Percentiles rank a stretch among this genome's conserved stretches.
Conservation (phyloP, 805 yeast genomes). For the Saturnispora sekii region DNA sequence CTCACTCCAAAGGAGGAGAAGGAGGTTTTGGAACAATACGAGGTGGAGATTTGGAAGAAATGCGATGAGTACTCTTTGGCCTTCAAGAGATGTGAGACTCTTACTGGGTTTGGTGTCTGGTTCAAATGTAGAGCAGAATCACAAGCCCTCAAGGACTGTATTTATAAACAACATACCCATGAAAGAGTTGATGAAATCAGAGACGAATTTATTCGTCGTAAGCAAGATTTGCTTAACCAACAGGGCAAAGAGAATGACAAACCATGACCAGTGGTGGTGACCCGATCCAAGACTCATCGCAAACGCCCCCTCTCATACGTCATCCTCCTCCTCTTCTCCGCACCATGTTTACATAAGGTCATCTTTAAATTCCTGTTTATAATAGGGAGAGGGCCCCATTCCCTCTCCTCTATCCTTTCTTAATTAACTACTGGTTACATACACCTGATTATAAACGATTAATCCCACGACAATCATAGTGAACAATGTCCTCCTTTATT, state of each 20-base stretch:
- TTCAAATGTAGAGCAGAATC: constrained; percentile 54
- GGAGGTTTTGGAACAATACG: constrained; percentile 61
- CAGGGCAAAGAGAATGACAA: neutral
- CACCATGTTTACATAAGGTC: neutral
- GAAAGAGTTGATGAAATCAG: constrained; percentile 62
- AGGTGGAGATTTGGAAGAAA: constrained; percentile 49
- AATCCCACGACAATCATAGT: too few species aligned
- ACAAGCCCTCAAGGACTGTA: constrained; percentile 53
- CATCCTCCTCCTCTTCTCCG: neutral
- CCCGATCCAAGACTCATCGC: too few species aligned
- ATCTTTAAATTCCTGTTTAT: too few species aligned
- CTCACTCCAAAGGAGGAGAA: constrained; percentile 70
- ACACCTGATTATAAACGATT: too few species aligned
- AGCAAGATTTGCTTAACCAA: constrained; percentile 17
- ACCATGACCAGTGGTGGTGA: too few species aligned
- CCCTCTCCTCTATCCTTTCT: too few species aligned
- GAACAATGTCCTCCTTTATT: constrained; percentile 15
- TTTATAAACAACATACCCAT: constrained; percentile 47
- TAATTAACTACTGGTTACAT: too few species aligned
- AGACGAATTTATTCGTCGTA: constrained; percentile 52
- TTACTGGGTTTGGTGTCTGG: constrained; percentile 55
- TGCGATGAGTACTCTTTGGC: constrained; percentile 64
- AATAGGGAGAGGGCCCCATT: too few species aligned
- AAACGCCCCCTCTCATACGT: too few species aligned
- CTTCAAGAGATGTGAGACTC: constrained; percentile 58